These are phyloP conservation scores for Trichosanthes cucumerina DNA, from an alignment of 306 rosid genomes.

Conservation along the genomic window DNA sequence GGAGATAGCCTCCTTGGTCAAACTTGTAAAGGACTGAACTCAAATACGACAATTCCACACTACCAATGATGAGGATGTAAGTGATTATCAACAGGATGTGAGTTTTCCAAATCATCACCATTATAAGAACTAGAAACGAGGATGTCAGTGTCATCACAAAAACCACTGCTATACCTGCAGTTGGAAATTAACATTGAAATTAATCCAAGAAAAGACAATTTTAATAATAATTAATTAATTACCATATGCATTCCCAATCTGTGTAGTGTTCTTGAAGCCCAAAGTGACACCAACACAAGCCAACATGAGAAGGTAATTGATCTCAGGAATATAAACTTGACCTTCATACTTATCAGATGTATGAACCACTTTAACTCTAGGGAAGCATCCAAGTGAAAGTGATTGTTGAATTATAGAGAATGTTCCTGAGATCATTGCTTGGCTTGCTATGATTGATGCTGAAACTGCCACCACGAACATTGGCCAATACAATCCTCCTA, in stretches of 20 bases:
- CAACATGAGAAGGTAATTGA: slow-evolving; percentile 13
- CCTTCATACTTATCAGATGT: slow-evolving; percentile 8
- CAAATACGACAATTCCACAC: slow-evolving; percentile 10
- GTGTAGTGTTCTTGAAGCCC: slow-evolving; percentile 8
- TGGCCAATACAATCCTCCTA: slow-evolving; percentile 14
- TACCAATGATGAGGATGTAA: slow-evolving; percentile 5
- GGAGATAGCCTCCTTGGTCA: slow-evolving; percentile 23
- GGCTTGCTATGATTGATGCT: slow-evolving; percentile 17
- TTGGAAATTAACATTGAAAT: too few relatives aligned
- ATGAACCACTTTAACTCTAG: slow-evolving; percentile 12
- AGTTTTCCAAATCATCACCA: slow-evolving; percentile 29
- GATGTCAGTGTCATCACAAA: slow-evolving; percentile 23
- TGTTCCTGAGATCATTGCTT: slow-evolving; percentile 13
- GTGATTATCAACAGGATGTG: slow-evolving; percentile 11
- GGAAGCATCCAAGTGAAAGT: slow-evolving; percentile 17
- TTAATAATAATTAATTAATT: neutral
- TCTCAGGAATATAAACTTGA: slow-evolving; percentile 19
- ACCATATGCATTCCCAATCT: slow-evolving; percentile 18
- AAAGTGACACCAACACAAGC: slow-evolving; percentile 13
- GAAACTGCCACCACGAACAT: slow-evolving; percentile 11
- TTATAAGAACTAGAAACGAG: slow-evolving; percentile 11
- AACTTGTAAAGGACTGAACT: slow-evolving; percentile 24
- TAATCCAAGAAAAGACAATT: neutral
- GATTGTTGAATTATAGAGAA: slow-evolving; percentile 19
- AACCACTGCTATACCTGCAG: slow-evolving; percentile 30